Evolutionary conservation across 306 rosid genomes (phyloP).

Genomic region (Spatholobus suberectus): DNA sequence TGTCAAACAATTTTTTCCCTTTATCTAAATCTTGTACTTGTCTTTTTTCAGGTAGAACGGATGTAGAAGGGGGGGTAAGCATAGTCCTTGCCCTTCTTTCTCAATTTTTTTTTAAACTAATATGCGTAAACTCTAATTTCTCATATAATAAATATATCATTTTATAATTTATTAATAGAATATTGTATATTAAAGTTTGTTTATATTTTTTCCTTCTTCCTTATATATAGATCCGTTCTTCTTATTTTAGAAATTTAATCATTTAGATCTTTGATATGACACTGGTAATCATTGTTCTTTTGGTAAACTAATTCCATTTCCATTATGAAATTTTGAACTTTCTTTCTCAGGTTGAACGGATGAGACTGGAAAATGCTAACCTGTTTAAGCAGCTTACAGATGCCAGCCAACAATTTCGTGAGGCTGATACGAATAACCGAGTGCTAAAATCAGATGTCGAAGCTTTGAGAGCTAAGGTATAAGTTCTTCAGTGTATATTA

Average conservation of each 20-base stretch:
- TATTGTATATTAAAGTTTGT: background rate
- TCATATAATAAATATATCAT: background rate
- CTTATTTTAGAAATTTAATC: background rate
- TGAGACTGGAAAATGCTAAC: slow-evolving; percentile 64
- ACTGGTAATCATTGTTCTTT: too few species aligned
- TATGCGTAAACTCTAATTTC: background rate
- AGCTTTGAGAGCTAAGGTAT: slow-evolving; percentile 87
- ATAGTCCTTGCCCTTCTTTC: background rate
- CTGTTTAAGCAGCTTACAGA: slow-evolving; percentile 63
- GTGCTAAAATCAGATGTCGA: slow-evolving; percentile 76
- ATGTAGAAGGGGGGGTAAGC: background rate
- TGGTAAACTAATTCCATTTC: background rate
- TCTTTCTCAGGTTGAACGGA: slow-evolving; percentile 60
- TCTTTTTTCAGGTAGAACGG: background rate
- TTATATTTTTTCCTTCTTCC: too few species aligned
- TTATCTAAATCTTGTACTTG: background rate
- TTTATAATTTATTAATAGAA: background rate
- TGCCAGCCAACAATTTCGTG: slow-evolving; percentile 68
- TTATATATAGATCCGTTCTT: background rate
- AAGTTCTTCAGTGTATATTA: background rate
- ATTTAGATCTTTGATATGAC: background rate
- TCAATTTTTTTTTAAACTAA: background rate
- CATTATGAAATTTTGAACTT: background rate
- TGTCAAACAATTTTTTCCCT: background rate
- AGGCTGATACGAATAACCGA: slow-evolving; percentile 73